phyloP scores from a whole-genome alignment of 345 rosid species.

The Acer negundo region DNA sequence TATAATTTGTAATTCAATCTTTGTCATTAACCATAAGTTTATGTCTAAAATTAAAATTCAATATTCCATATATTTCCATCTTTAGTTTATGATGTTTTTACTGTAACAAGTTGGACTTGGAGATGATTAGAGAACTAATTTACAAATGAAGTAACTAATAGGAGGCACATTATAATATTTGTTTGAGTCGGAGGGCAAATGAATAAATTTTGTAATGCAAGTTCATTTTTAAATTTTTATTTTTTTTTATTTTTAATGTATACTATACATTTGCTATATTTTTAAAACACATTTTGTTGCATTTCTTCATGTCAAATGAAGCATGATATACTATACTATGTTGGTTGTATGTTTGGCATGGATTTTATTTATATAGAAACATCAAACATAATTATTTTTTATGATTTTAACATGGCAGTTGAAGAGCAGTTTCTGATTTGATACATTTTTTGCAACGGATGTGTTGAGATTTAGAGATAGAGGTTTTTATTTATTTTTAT shows the following conservation, averaged over 20 bases:
- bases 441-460: slow-evolving; percentile 88
- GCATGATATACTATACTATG: not conserved
- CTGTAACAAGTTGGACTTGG: too few species aligned
- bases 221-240: too few species aligned
- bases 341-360: not conserved
- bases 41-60: too few species aligned
- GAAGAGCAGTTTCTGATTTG: slow-evolving; percentile 82
- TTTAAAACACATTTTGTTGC: not conserved
- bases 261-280: not conserved
- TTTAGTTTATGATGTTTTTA: too few species aligned
- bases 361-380: not conserved
- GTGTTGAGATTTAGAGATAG: slow-evolving; percentile 95
- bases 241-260: not conserved
- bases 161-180: not conserved
- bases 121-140: not conserved
- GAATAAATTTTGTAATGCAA: not conserved
- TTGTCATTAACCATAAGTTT: not conserved
- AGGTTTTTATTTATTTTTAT: too few species aligned
- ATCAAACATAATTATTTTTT: not conserved
- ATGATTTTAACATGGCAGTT: slow-evolving; percentile 51
- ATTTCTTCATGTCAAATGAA: not conserved
- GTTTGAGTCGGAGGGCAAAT: not conserved
- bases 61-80: too few species aligned
- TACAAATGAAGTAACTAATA: too few species aligned
- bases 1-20: not conserved